Evolutionary conservation across 345 rosid genomes (phyloP), one percentile per base, ranked within the genome.

Genomic region (Eucalyptus polyanthemos): DNA sequence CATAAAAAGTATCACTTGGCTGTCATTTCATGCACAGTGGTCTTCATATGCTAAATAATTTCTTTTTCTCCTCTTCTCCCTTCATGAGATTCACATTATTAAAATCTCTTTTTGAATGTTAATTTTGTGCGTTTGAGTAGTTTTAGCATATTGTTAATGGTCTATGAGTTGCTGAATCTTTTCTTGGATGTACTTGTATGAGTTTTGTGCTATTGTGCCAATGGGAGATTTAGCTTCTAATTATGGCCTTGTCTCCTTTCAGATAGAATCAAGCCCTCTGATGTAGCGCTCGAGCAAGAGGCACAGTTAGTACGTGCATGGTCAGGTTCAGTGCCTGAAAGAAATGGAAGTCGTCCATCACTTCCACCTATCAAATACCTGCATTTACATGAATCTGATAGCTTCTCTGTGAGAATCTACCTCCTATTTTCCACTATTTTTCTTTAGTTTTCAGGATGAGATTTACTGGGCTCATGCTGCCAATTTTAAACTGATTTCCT

Each of bases 301-400:
- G 98, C 99, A 8, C 99, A 98, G 87, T 87, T 93, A 90, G 96
- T 94, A 25, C 98, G 96, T 29, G 89, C 91, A 83, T 94, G 97
- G 99, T 86, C 95, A 56, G 95, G 92, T 91, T 92, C 93, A 88
- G 87, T 92, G 88, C 92, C 42, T 89, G 97, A 93, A 88, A 92
- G 91, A 67, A 98, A 97, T 94, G 99, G 99, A 91, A 91, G 91
- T 89, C 93, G 86, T 86, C 98, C 89, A 81, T 91, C 95, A 27
- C 92, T 93, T 19, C 95, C 99, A 58, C 93, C 96, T 40, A 97
- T 98, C 91, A 97, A 96, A 91, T 98, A 98, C 92, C 89, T 96
- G 90, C 99, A 95, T 89, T 93, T 98, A 89, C 98, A 98, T 88
- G 99, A 98, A 91, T 96, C 99, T 90, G 97, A 96, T 92, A 93